These are phyloP conservation scores for Jamesozyma gamospora DNA, from an alignment of 805 yeast genomes.

Conservation along the genomic window DNA sequence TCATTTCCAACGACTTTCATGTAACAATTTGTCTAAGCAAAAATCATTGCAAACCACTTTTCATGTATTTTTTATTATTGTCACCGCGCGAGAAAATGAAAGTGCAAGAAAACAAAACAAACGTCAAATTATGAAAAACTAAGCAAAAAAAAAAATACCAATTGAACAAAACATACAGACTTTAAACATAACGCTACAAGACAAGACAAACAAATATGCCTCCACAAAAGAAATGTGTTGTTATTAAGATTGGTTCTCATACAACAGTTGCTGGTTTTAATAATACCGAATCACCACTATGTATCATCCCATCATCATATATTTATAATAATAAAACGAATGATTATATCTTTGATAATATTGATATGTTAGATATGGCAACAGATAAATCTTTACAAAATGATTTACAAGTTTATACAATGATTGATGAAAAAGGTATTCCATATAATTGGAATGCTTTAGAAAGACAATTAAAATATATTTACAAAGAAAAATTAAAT, in stretches of 20 bases:
- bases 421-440: slow-evolving; percentile 43
- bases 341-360: slow-evolving; percentile 19
- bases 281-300: slow-evolving; percentile 49
- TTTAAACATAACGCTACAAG: too few species aligned
- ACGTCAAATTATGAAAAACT: neutral
- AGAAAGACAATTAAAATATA: slow-evolving; percentile 55
- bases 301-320: slow-evolving; percentile 49
- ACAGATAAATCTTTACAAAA: slow-evolving; percentile 4
- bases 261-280: slow-evolving; percentile 65
- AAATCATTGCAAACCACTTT: too few species aligned
- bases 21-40: too few species aligned
- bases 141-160: too few species aligned
- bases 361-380: slow-evolving; percentile 21
- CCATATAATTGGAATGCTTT: slow-evolving; percentile 68
- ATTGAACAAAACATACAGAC: too few species aligned
- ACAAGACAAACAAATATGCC: too few species aligned
- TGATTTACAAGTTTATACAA: slow-evolving; percentile 35
- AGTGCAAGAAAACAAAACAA: neutral
- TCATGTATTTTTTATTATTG: too few species aligned
- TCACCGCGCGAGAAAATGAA: neutral
- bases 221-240: slow-evolving; percentile 40
- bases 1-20: too few species aligned
- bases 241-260: slow-evolving; percentile 58
- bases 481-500: slow-evolving; percentile 42
- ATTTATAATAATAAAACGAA: slow-evolving; percentile 19